phyloP scores from a whole-genome alignment of 768 basidiomycete species.

The Termitomyces sp. region DNA sequence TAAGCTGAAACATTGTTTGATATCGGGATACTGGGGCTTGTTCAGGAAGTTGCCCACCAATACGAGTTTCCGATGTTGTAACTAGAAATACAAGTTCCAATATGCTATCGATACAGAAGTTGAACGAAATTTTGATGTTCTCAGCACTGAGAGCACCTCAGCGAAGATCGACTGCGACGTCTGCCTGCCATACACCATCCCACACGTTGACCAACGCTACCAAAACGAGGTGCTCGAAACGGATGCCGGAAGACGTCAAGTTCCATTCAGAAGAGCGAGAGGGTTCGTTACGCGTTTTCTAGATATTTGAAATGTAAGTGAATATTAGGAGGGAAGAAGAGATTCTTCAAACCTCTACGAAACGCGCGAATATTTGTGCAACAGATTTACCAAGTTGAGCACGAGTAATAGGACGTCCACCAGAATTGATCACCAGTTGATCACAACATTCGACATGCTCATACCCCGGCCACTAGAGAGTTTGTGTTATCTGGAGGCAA shows the following conservation, averaged over 20 bases:
- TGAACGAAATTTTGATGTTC: too few species aligned
- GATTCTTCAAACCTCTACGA: conserved; percentile 28
- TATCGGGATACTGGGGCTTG: not conserved
- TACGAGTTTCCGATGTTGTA: too few species aligned
- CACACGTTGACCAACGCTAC: conserved; percentile 5
- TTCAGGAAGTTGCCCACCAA: too few species aligned
- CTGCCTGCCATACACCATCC: conserved; percentile 8
- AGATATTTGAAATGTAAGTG: not conserved
- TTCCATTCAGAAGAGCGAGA: conserved; percentile 22
- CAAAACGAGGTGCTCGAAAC: conserved; percentile 13
- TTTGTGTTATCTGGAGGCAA: not conserved
- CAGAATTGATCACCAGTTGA: conserved; percentile 26
- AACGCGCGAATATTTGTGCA: conserved; percentile 31
- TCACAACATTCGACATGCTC: conserved; percentile 30
- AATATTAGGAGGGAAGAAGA: not conserved
- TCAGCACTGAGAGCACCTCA: not conserved
- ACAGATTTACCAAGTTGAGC: conserved; percentile 32
- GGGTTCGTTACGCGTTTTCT: not conserved
- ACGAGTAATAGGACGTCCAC: conserved; percentile 34
- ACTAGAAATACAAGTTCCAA: not conserved
- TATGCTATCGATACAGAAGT: not conserved
- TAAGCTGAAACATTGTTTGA: not conserved
- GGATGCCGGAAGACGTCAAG: conserved; percentile 27
- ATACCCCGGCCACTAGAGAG: conserved; percentile 34
- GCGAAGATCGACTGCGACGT: conserved; percentile 2